Base-by-base conservation (phyloP, 768 basidiomycete genomes). In the Russula ochroleuca region DNA sequence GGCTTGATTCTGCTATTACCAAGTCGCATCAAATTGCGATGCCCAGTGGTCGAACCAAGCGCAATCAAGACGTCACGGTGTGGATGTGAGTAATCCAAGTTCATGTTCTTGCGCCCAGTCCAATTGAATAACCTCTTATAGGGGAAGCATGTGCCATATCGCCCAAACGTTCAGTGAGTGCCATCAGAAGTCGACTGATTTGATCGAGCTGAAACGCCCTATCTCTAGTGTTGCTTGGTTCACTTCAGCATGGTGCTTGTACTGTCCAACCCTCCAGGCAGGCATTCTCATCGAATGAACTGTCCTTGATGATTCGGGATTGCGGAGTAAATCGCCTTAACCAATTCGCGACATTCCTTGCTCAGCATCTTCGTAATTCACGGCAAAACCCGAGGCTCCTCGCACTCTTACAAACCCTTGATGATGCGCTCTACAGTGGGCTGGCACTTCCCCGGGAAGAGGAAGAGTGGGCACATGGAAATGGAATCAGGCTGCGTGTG, bases 121-220 rank as follows among this genome's bases (percentile, higher is more conserved):
- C 70, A 75, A 51, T 47, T 78, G 70, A 75, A 72, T 76, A 68
- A 77, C 70, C 66, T 54, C 65, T 62, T 68, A 59, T 76, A 90
- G 88, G 79, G 88, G 90, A 62, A 87, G 86, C 78, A 87, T 91
- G 87, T 90, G 86, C 71, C 90, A 90, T 74, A 90, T 90, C 65
- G 90, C 75, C 33, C 87, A 90, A 73, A 83, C 80, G 47, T 88
- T 85, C 79, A 85, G 87, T 88, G 74, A 78, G 86, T 77, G 19
- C 9, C 68, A 21, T 54, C 61, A 41, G 15, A 54, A 38, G n/a
- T 51, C 59, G 57, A 59, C 58, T 61, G 62, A 38, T 69, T 61
- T 70, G 72, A 67, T 72, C 68, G 61, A 67, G 28, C 61, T 68
- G 66, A 71, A 67, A 35, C 69, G 65, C 31, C 69, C 53, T 37